phyloP scores from a whole-genome alignment of 768 basidiomycete species.

The Terana coerulea region DNA sequence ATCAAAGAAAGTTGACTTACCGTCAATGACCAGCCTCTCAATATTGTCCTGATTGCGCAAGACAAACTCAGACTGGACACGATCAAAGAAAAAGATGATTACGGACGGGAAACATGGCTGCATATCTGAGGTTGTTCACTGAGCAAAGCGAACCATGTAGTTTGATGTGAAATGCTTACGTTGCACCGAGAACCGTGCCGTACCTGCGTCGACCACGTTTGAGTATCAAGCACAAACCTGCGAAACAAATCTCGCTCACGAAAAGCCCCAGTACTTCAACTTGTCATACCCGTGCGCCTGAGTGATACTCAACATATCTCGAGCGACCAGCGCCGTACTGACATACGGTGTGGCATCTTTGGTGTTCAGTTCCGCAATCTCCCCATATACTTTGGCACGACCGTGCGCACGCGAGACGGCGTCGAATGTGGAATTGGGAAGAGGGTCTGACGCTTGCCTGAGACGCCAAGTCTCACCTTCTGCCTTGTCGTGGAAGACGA shows the following conservation, averaged over 20 bases:
- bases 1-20: conserved; percentile 3
- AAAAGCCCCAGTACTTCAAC: conserved; percentile 30
- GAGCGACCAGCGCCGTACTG: conserved; percentile 25
- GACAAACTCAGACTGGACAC: neutral
- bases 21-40: conserved; percentile 28
- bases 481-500: conserved; percentile 1
- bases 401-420: neutral
- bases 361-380: conserved; percentile 1
- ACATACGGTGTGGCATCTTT: conserved; percentile 13
- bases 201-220: conserved; percentile 11
- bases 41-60: conserved; percentile 22
- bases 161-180: neutral
- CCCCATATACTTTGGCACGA: neutral
- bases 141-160: neutral
- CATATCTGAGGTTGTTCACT: conserved; percentile 18
- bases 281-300: conserved; percentile 26
- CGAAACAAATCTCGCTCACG: conserved; percentile 1
- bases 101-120: conserved; percentile 27
- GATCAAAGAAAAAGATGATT: neutral
- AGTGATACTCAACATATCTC: conserved; percentile 29
- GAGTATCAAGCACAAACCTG: neutral
- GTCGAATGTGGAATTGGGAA: neutral
- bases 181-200: conserved; percentile 17
- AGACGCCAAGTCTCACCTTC: conserved; percentile 6
- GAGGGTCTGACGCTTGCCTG: neutral